Conservation (phyloP, 495 filamentous ascomycete genomes). For the Hypoxylon intermedium region DNA sequence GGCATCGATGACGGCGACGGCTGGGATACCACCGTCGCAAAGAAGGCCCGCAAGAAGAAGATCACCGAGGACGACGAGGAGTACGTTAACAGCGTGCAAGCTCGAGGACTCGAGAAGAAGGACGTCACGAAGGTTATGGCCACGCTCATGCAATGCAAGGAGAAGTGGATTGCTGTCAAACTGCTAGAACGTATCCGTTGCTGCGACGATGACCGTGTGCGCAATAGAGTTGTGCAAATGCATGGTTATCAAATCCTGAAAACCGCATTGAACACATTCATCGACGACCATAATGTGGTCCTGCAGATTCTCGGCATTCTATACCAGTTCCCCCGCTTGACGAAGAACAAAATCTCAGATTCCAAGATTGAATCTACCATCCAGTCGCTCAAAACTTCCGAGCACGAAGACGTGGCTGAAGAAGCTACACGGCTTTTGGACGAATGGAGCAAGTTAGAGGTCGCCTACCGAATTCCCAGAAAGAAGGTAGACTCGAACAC, state of each 20-base stretch:
- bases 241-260: slow-evolving; percentile 96
- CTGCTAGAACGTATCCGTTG: slow-evolving; percentile 86
- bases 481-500: slow-evolving; percentile 61
- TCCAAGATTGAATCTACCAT: slow-evolving; percentile 93
- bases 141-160: slow-evolving; percentile 96
- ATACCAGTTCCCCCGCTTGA: slow-evolving; percentile 85
- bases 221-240: slow-evolving; percentile 90
- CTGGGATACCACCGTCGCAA: slow-evolving; percentile 88
- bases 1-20: slow-evolving; percentile 92
- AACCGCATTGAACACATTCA: slow-evolving; percentile 80
- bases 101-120: slow-evolving; percentile 82
- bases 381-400: slow-evolving; percentile 68
- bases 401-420: slow-evolving; percentile 75
- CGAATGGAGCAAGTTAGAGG: slow-evolving; percentile 86
- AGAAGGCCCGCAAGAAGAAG: slow-evolving; percentile 93
- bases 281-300: slow-evolving; percentile 85
- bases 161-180: slow-evolving; percentile 99
- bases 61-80: slow-evolving; percentile 93
- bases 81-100: slow-evolving; percentile 88
- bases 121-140: slow-evolving; percentile 98
- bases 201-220: slow-evolving; percentile 87
- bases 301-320: slow-evolving; percentile 91
- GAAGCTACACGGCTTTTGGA: slow-evolving; percentile 76
- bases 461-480: slow-evolving; percentile 94
- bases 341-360: slow-evolving; percentile 95